Base-by-base conservation (phyloP, 208 protist species). In the Endotrypanum monterogeii region DNA sequence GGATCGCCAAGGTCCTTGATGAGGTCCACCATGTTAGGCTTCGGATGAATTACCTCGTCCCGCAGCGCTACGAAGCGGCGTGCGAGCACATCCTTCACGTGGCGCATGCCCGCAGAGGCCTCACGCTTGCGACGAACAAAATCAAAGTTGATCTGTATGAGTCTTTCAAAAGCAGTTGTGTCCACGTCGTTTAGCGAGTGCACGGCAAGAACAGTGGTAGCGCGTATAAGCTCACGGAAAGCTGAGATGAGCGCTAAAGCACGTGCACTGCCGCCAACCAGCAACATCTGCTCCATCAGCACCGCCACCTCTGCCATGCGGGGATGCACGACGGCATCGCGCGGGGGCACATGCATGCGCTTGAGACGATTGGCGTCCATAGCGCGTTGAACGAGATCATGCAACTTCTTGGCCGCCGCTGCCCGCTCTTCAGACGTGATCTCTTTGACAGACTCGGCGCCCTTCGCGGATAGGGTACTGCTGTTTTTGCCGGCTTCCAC, bases 211-310 rank as follows among this genome's bases (percentile, higher is more conserved):
- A 88, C 73, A 6, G 88, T 83, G 9, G 90, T 89, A 3, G 84
- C 69, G n/a, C 79, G 71, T 44, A 89, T 51, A 23, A 95, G 67
- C 71, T 91, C 80, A 14, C 78, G 80, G 50, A 95, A 91, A 32
- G 90, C 86, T 16, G 78, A 76, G 62, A 95, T 85, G 61, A 87
- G 86, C 5, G 88, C 88, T 72, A 91, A 76, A 37, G 84, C 85
- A 30, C 90, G 90, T 37, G 90, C 90, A 76, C 89, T 95, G 58
- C 87, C 88, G 28, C 90, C 90, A 30, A 95, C 88, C 56, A 95
- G 63, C 14, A 83, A 78, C 90, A 92, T 91, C 60, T 87, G 77
- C 67, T 89, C 87, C 83, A 95, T 93, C 79, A 95, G 70, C 50
- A 92, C 58, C 14, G 82, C 81, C 54, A 87, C 78, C 82, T 95